phyloP scores from a whole-genome alignment of 2,329 filamentous ascomycete genomes.

The Fusarium sp. region DNA sequence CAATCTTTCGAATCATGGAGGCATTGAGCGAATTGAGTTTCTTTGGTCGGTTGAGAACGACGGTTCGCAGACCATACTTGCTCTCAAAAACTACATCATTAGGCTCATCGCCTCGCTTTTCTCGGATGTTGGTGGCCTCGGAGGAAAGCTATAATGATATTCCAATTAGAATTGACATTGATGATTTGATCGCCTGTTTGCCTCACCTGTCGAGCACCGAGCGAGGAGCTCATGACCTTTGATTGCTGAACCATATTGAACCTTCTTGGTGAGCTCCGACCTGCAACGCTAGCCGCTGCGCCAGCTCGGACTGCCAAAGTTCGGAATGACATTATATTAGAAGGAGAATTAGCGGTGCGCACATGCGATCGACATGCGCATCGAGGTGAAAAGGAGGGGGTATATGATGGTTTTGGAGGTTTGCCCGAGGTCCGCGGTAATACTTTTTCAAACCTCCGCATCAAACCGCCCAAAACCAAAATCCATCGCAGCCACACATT shows the following conservation, averaged over 20 bases:
- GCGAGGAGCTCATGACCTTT: constrained; percentile 74
- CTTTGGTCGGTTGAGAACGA: constrained; percentile 92
- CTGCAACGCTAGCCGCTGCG: constrained; percentile 61
- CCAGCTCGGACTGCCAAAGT: constrained; percentile 67
- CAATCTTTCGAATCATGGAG: constrained; percentile 96
- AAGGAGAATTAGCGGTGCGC: constrained; percentile 56
- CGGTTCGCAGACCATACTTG: constrained; percentile 88
- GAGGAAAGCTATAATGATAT: constrained; percentile 51
- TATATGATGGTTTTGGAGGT: constrained; percentile 32
- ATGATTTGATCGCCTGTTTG: neutral
- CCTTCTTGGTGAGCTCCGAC: constrained; percentile 58
- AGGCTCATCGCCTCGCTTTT: constrained; percentile 77
- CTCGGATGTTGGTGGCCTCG: constrained; percentile 60
- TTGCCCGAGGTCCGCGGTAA: constrained; percentile 49
- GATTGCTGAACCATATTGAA: constrained; percentile 83
- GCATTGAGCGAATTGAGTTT: constrained; percentile 94
- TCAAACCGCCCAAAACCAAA: constrained; percentile 45
- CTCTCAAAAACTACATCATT: constrained; percentile 95
- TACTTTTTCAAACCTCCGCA: constrained; percentile 52
- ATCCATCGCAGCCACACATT: constrained; percentile 44
- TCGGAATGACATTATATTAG: constrained; percentile 68
- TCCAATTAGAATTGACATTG: constrained; percentile 17
- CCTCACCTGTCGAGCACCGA: constrained; percentile 56
- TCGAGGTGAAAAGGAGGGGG: constrained; percentile 49
- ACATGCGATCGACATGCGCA: constrained; percentile 52